Conservation (phyloP, 192 early-diverging fungal genomes). For the Linnemannia exigua region DNA sequence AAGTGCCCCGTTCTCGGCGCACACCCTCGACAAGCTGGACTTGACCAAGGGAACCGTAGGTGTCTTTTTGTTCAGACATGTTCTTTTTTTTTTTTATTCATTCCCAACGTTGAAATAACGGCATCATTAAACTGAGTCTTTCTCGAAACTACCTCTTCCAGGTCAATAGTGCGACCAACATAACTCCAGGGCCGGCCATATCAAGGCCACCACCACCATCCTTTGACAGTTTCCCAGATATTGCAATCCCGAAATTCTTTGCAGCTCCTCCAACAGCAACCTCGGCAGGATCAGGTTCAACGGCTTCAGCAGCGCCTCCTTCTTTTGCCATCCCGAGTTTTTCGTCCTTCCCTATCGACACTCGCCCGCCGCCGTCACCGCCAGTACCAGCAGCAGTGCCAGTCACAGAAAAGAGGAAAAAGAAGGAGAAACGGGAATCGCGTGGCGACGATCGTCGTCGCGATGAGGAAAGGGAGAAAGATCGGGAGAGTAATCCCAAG, state of each 20-base stretch:
- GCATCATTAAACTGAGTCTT: neutral
- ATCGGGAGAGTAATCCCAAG: neutral
- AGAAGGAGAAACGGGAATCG: slow-evolving; percentile 10
- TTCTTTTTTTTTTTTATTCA: neutral
- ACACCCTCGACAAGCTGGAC: slow-evolving; percentile 31
- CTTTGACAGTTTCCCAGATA: slow-evolving; percentile 49
- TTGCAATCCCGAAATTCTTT: neutral
- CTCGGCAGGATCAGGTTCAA: slow-evolving; percentile 1
- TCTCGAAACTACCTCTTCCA: no score
- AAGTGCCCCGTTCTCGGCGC: slow-evolving; percentile 18
- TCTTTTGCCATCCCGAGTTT: slow-evolving; percentile 21
- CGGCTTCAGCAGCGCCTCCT: slow-evolving; percentile 5
- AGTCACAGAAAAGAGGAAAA: neutral
- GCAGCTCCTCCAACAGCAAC: neutral
- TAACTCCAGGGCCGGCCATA: neutral
- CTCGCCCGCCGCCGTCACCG: neutral
- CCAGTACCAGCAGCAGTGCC: no score
- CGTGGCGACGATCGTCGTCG: neutral
- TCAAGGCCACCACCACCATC: slow-evolving; percentile 37
- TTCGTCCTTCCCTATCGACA: slow-evolving; percentile 31
- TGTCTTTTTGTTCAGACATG: no score
- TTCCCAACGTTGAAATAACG: neutral
- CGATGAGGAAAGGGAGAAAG: neutral
- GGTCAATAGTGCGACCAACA: neutral
- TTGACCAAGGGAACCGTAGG: neutral